A percentile compares a stretch with the other conserved stretches of the same genome.
These are phyloP conservation scores for Pseudopithomyces chartarum DNA, from an alignment of 2,329 filamentous ascomycete genomes.

Conservation along the genomic window DNA sequence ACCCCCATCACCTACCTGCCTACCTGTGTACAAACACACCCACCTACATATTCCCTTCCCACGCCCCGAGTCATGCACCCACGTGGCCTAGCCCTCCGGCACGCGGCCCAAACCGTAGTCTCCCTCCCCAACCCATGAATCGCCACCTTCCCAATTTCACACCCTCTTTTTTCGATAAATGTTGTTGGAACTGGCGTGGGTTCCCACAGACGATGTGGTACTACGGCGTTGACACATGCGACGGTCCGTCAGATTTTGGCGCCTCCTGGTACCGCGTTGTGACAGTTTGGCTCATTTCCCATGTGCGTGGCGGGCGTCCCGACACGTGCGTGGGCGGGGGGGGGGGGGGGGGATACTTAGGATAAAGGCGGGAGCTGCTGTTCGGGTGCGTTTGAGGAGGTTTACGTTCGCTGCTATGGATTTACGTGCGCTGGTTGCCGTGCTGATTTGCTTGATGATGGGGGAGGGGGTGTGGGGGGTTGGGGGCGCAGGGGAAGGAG, in stretches of 20 bases:
- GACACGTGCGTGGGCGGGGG: no score
- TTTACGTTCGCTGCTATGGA: neutral
- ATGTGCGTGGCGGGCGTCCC: no score
- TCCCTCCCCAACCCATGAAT: neutral
- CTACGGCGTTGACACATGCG: neutral
- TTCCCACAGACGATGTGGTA: no score
- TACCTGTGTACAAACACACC: no score
- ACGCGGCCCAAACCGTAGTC: no score
- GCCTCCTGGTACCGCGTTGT: no score
- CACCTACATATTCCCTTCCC: no score
- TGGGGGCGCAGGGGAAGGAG: neutral
- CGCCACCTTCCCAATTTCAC: neutral
- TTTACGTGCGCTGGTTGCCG: slow-evolving; percentile 1
- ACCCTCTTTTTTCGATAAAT: neutral
- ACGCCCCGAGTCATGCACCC: neutral
- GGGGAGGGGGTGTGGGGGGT: neutral
- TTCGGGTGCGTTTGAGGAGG: no score
- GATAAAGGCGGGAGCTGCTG: no score
- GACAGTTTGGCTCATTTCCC: no score
- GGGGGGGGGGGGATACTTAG: no score
- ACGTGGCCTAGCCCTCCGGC: neutral
- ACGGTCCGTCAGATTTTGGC: neutral
- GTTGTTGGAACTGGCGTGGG: neutral
- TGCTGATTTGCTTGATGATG: neutral
- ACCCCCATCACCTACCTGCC: no score